A percentile compares a stretch with the other conserved stretches of the same genome.
These are phyloP conservation scores for Neonectria faginata DNA, from an alignment of 2,329 filamentous ascomycete genomes.

Conservation along the genomic window DNA sequence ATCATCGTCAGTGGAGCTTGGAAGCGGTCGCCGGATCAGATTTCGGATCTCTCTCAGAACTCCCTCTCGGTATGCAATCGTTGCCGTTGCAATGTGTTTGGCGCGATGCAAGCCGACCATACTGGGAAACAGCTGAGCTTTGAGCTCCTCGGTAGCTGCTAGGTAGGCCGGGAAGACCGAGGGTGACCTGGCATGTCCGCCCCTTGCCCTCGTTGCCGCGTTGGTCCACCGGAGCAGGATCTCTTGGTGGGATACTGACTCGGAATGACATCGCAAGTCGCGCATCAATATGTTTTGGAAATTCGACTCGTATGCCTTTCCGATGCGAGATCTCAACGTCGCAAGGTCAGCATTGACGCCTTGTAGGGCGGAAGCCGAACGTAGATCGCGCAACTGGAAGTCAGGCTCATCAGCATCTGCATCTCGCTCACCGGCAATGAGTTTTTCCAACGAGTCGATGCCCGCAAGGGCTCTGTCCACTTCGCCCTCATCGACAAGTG, in stretches of 20 bases:
- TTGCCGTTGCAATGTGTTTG: slow-evolving; percentile 82
- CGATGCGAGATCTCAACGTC: slow-evolving; percentile 82
- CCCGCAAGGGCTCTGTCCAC: slow-evolving; percentile 82
- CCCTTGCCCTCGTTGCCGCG: slow-evolving; percentile 78
- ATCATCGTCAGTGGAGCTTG: slow-evolving; percentile 94
- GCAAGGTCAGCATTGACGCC: slow-evolving; percentile 82
- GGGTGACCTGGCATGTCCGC: slow-evolving; percentile 73
- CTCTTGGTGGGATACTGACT: slow-evolving; percentile 75
- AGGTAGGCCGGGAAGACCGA: slow-evolving; percentile 84
- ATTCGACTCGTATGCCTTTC: slow-evolving; percentile 84
- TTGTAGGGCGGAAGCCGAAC: slow-evolving; percentile 81
- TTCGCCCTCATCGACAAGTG: slow-evolving; percentile 83
- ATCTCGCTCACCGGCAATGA: slow-evolving; percentile 80
- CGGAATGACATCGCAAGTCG: slow-evolving; percentile 85
- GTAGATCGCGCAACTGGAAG: slow-evolving; percentile 72
- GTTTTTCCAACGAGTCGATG: slow-evolving; percentile 80
- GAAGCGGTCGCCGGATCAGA: slow-evolving; percentile 85
- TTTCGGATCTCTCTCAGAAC: slow-evolving; percentile 87
- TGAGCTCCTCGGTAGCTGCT: slow-evolving; percentile 75
- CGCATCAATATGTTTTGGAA: slow-evolving; percentile 82
- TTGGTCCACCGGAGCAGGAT: slow-evolving; percentile 88
- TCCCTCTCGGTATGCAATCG: slow-evolving; percentile 85
- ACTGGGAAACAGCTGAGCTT: slow-evolving; percentile 75
- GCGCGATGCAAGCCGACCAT: slow-evolving; percentile 85
- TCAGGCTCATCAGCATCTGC: slow-evolving; percentile 45